Base-by-base conservation (phyloP, 2,329 filamentous ascomycete species). In the Ustulina deusta region DNA sequence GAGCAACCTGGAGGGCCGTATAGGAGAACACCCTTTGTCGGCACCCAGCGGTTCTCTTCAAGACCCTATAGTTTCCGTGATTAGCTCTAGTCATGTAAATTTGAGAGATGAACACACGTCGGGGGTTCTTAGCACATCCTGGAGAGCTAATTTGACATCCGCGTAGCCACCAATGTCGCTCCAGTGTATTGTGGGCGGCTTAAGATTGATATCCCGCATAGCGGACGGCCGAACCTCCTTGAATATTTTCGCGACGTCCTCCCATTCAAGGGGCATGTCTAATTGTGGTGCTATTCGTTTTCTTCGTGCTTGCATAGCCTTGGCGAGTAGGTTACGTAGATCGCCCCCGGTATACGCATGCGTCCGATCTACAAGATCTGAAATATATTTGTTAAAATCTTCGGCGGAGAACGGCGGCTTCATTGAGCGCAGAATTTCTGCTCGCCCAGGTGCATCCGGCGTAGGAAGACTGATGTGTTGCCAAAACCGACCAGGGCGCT, bases 1-100 rank as follows among this genome's bases (percentile, higher is more conserved):
- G 94, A 97, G 81, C 95, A 97, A 3, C 95, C 95, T 0, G 95
- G 95, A 0, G 95, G 95, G 0, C 95, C 95, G 78, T 97, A 97
- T 2, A 98, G 86, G 6, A 98, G 85, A 17, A 97, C 88, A 0
- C 94, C 94, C 76, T 95, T 97, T 63, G 91, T 90, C 0, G 90
- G 89, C 36, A 86, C 85, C 27, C 79, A 81, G 56, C 85, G 81
- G 66, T 82, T 71, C 78, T 61, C 77, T 74, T 29, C 74, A 69
- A 55, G 77, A 70, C 34, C 76, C 74, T 55, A 76, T 63, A 60
- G 77, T 69, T 75, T 75, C 20, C 11, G 20, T 64, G 48, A 68
- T 77, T 52, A 74, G 68, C 46, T 27, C 10, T 36, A 9, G 34
- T 7, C 7, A 55, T 27, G 20, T 42, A 20, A 1, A 15, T 46